phyloP scores from a whole-genome alignment of 2,329 filamentous ascomycete genomes.

The Clonostachys rhizophaga region DNA sequence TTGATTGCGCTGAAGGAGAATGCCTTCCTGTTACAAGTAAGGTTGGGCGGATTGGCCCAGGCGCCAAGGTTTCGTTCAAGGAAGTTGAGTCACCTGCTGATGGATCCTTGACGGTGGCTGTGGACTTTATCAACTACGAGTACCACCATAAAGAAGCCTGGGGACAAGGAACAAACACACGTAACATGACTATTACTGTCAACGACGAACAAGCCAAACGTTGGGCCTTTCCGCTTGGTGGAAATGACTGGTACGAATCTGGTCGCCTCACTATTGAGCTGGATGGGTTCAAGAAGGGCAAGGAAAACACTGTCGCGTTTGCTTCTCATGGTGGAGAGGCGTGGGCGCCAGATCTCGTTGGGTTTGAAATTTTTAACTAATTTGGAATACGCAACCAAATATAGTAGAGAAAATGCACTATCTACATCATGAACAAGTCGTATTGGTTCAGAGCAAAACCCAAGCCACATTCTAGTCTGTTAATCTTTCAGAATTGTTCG shows the following conservation, averaged over 20 bases:
- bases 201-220: slow-evolving; percentile 34
- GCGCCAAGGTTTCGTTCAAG: slow-evolving; percentile 27
- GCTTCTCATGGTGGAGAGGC: slow-evolving; percentile 12
- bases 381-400: background rate
- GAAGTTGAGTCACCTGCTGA: slow-evolving; percentile 17
- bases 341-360: slow-evolving; percentile 36
- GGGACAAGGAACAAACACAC: slow-evolving; percentile 37
- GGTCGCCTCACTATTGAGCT: slow-evolving; percentile 36
- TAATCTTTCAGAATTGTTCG: too few relatives aligned
- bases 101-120: slow-evolving; percentile 31
- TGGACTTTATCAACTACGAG: slow-evolving; percentile 50
- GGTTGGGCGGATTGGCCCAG: slow-evolving; percentile 26
- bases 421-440: too few relatives aligned
- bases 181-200: slow-evolving; percentile 44
- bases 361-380: slow-evolving; percentile 16
- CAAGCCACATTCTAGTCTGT: too few relatives aligned
- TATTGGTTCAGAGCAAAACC: too few relatives aligned
- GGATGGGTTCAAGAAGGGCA: slow-evolving; percentile 36
- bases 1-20: slow-evolving; percentile 25
- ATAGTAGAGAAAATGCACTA: too few relatives aligned
- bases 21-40: slow-evolving; percentile 38
- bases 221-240: slow-evolving; percentile 44
- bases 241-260: slow-evolving; percentile 44
- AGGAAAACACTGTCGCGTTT: slow-evolving; percentile 28
- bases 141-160: slow-evolving; percentile 28